Evolutionary conservation across 495 filamentous ascomycete genomes (phyloP).

Genomic region (Bathelium albidoporum): DNA sequence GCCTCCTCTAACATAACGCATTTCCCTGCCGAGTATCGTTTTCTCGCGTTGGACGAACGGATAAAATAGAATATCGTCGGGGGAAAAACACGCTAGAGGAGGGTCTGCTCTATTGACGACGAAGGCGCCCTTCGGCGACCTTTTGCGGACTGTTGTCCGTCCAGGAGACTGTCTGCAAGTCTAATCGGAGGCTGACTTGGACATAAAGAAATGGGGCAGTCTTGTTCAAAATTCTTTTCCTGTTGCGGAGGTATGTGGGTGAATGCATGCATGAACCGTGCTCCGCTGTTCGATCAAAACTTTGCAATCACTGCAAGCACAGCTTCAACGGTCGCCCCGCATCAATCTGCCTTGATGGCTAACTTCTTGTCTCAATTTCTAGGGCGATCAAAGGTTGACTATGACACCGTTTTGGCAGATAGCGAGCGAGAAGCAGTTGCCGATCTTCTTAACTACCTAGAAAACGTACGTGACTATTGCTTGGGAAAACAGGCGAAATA

Average conservation of each 20-base stretch:
- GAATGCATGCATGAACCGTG: neutral
- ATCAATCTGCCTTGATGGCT: neutral
- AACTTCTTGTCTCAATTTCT: neutral
- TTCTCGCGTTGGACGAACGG: neutral
- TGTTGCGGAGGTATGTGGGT: neutral
- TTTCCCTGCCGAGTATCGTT: neutral
- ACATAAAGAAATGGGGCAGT: neutral
- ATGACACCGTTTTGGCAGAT: slow-evolving; percentile 91
- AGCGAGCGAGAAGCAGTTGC: slow-evolving; percentile 96
- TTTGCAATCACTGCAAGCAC: neutral
- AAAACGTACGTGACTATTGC: slow-evolving; percentile 58
- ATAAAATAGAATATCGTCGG: neutral
- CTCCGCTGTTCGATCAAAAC: neutral
- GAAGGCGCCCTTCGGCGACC: slow-evolving; percentile 1
- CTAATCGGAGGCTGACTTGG: neutral
- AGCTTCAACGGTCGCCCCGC: neutral
- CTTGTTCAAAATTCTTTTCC: neutral
- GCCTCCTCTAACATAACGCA: neutral
- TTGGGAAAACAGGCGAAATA: neutral
- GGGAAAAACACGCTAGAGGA: neutral
- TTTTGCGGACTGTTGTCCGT: neutral
- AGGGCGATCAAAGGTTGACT: slow-evolving; percentile 87
- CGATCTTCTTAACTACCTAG: slow-evolving; percentile 86
- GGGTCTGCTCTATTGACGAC: neutral
- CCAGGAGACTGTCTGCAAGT: neutral